Evolutionary conservation across 352 stramenopile species (phyloP).

Genomic region (Phytophthora idaei): DNA sequence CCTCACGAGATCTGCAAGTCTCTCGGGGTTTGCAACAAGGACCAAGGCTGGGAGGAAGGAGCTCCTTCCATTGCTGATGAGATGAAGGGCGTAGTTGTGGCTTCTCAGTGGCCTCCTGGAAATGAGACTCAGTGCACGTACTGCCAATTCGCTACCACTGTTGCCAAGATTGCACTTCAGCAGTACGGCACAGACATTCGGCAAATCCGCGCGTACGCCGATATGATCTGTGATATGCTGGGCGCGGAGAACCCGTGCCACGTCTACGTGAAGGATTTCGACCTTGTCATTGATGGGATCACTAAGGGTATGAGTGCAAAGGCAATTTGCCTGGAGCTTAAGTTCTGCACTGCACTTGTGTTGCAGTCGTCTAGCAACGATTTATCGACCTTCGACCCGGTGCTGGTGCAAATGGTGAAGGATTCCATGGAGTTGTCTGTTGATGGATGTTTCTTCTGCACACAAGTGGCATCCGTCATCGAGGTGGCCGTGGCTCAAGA

Average conservation of each 20-base stretch:
- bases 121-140: conserved; percentile 62
- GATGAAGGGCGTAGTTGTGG: conserved; percentile 40
- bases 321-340: conserved; percentile 60
- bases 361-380: conserved; percentile 4
- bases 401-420: conserved; percentile 41
- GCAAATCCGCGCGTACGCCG: conserved; percentile 63
- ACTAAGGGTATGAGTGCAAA: conserved; percentile 70
- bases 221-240: conserved; percentile 81
- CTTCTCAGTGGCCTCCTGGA: conserved; percentile 33
- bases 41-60: conserved; percentile 14
- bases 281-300: conserved; percentile 67
- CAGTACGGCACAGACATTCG: conserved; percentile 61
- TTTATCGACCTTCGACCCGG: conserved; percentile 32
- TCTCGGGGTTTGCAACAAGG: conserved; percentile 54
- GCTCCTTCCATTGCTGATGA: conserved; percentile 26
- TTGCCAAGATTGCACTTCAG: conserved; percentile 64
- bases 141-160: conserved; percentile 64
- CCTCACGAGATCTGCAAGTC: conserved; percentile 58
- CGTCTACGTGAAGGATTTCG: conserved; percentile 69
- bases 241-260: conserved; percentile 68
- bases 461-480: conserved; percentile 60
- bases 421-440: conserved; percentile 41
- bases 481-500: conserved; percentile 63
- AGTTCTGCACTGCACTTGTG: conserved; percentile 49
- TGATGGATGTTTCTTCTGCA: conserved; percentile 74